Percentiles rank a stretch among this genome's conserved stretches.
phyloP scores from a whole-genome alignment of 2,329 filamentous ascomycete genomes.

The Fusarium tupiense region DNA sequence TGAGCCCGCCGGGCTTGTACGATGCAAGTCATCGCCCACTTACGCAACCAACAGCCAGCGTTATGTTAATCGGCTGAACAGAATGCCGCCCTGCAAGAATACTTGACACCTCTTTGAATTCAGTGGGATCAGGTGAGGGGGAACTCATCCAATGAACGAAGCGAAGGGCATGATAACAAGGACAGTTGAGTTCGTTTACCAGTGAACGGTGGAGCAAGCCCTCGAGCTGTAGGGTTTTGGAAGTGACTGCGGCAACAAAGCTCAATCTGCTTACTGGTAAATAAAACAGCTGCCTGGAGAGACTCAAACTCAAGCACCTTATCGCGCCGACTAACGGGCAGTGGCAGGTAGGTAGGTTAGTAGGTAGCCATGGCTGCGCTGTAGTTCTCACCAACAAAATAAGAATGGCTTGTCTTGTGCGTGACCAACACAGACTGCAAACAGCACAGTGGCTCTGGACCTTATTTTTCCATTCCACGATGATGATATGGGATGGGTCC shows the following conservation, averaged over 20 bases:
- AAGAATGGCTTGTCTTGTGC: neutral
- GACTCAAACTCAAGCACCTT: slow-evolving; percentile 19
- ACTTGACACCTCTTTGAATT: neutral
- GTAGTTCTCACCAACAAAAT: neutral
- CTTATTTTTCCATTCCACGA: slow-evolving; percentile 8
- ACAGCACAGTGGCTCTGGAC: slow-evolving; percentile 1
- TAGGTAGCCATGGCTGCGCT: neutral
- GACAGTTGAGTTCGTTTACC: slow-evolving; percentile 3
- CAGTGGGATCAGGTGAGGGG: neutral
- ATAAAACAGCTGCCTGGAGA: slow-evolving; percentile 9
- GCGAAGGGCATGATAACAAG: neutral
- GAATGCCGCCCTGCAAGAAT: neutral
- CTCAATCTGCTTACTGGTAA: neutral
- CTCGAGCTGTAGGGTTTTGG: slow-evolving; percentile 8
- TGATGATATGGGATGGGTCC: neutral
- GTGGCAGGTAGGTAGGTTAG: neutral
- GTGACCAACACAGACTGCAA: slow-evolving; percentile 9
- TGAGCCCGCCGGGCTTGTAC: slow-evolving; percentile 1
- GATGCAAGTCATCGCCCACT: neutral
- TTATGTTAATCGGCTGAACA: slow-evolving; percentile 3
- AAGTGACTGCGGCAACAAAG: neutral
- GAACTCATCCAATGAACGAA: neutral
- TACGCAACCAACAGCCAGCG: neutral
- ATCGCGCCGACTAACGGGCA: slow-evolving; percentile 15
- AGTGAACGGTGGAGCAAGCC: slow-evolving; percentile 4